Conservation (phyloP, 1,139 yeast species). For the Candida glucosophila region DNA sequence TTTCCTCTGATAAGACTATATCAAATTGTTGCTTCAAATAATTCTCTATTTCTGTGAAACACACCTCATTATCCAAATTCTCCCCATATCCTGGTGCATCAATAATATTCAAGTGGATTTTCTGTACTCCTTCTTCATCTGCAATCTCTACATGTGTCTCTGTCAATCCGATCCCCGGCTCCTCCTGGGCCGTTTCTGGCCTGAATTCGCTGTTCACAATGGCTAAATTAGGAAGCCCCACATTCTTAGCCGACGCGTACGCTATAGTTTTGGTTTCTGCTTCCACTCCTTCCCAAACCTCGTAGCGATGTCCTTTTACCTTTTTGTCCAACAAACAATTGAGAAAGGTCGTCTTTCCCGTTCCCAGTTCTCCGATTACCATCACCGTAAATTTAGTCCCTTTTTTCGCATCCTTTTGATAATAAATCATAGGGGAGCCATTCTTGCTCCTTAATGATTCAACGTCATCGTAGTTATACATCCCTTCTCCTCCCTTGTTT, state of each 20-base stretch:
- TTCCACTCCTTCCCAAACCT: slow-evolving; percentile 15
- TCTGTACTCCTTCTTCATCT: slow-evolving; percentile 73
- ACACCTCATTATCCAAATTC: slow-evolving; percentile 52
- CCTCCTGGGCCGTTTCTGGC: slow-evolving; percentile 39
- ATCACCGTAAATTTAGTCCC: slow-evolving; percentile 78
- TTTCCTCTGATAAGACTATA: slow-evolving; percentile 84
- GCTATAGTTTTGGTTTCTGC: slow-evolving; percentile 42
- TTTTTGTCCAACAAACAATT: slow-evolving; percentile 63
- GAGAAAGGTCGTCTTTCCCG: slow-evolving; percentile 82
- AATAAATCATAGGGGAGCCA: slow-evolving; percentile 44
- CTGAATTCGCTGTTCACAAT: slow-evolving; percentile 35
- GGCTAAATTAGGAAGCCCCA: slow-evolving; percentile 38
- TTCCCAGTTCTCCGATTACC: slow-evolving; percentile 80
- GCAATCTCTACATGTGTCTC: slow-evolving; percentile 62
- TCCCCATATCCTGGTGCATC: slow-evolving; percentile 81
- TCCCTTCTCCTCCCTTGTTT: no score
- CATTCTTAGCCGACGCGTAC: slow-evolving; percentile 44
- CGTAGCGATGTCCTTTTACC: slow-evolving; percentile 52
- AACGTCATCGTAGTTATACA: no score
- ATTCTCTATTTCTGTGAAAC: slow-evolving; percentile 63
- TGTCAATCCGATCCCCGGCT: slow-evolving; percentile 56
- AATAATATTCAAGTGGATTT: slow-evolving; percentile 51
- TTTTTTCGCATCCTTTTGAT: slow-evolving; percentile 68
- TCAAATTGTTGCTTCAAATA: slow-evolving; percentile 87
- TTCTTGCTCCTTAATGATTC: no score